These are phyloP conservation scores for Amanita thiersii DNA, from an alignment of 768 basidiomycete species.

Conservation along the genomic window DNA sequence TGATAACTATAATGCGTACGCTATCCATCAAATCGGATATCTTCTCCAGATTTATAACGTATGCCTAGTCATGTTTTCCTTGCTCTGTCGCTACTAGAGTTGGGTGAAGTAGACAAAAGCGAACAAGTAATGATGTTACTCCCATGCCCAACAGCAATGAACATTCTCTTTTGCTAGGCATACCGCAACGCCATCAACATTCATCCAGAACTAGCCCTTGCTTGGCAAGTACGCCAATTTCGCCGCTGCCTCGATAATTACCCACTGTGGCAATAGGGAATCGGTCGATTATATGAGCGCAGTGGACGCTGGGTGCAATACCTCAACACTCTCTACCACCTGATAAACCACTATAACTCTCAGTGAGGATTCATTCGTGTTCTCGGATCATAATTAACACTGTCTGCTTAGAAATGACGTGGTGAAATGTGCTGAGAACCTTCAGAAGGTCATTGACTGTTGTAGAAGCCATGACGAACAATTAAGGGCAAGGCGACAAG, in stretches of 20 bases:
- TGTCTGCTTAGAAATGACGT: constrained; percentile 51
- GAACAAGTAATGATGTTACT: constrained; percentile 63
- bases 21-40: background rate
- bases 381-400: constrained; percentile 2
- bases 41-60: constrained; percentile 5
- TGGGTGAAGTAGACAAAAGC: constrained; percentile 62
- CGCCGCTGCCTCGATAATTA: constrained; percentile 12
- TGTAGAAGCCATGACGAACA: constrained; percentile 53
- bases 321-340: constrained; percentile 39
- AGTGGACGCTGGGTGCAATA: constrained; percentile 50
- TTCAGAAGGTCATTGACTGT: constrained; percentile 70
- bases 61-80: constrained; percentile 71
- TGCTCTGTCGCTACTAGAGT: constrained; percentile 70
- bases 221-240: constrained; percentile 64
- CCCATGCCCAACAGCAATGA: constrained; percentile 1
- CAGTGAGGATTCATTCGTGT: constrained; percentile 14
- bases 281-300: constrained; percentile 66
- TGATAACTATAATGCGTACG: constrained; percentile 81
- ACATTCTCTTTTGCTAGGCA: constrained; percentile 34
- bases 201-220: constrained; percentile 65
- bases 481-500: constrained; percentile 37
- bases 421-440: constrained; percentile 67
- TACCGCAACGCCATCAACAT: constrained; percentile 71
- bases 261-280: constrained; percentile 39
- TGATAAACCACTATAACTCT: constrained; percentile 59